Base-by-base conservation (phyloP, 169 alveolate species). In the Babesia divergens region DNA sequence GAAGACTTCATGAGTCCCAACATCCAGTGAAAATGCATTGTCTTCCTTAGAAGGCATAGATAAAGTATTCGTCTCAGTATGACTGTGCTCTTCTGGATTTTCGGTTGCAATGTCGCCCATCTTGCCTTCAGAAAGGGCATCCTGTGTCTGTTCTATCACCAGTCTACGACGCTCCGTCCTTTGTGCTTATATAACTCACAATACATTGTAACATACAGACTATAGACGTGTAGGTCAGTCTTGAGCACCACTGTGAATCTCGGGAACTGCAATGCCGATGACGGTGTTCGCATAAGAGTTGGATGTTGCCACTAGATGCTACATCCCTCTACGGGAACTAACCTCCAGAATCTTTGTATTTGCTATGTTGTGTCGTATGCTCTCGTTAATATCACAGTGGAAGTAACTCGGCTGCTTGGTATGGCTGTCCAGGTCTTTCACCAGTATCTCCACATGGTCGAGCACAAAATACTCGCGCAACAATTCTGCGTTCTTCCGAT, bases 121-220 rank as follows among this genome's bases (percentile, higher is more conserved):
- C n/a, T n/a, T n/a, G n/a, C n/a, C n/a, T 26, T 9, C 7, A 7
- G 3, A 28, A 3, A 58, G 6, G 32, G 1, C 22, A 14, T 1
- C 44, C 18, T 0, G 20, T 24, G 18, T 38, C n/a, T 2, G 7
- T 72, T 58, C 55, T 65, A 72, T 56, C 6, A 74, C 32, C 18
- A 31, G 44, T 47, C 40, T 8, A 80, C 35, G 56, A 79, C 74
- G 67, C 94, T 90, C 60, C n/a, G n/a, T n/a, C n/a, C n/a, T n/a
- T n/a, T n/a, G n/a, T n/a, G n/a, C n/a, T n/a, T n/a, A n/a, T n/a
- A n/a, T n/a, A n/a, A n/a, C n/a, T n/a, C n/a, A n/a, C n/a, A n/a
- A n/a, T n/a, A n/a, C n/a, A 40, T 40, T 40, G 11, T 16, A 40
- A 40, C 47, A 40, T 40, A 43, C 16, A 74, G 20, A 32, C 49